A percentile compares a stretch with the other conserved stretches of the same genome.
Evolutionary conservation across 352 stramenopile species (phyloP).

Genomic region (Phytophthora uliginosa): DNA sequence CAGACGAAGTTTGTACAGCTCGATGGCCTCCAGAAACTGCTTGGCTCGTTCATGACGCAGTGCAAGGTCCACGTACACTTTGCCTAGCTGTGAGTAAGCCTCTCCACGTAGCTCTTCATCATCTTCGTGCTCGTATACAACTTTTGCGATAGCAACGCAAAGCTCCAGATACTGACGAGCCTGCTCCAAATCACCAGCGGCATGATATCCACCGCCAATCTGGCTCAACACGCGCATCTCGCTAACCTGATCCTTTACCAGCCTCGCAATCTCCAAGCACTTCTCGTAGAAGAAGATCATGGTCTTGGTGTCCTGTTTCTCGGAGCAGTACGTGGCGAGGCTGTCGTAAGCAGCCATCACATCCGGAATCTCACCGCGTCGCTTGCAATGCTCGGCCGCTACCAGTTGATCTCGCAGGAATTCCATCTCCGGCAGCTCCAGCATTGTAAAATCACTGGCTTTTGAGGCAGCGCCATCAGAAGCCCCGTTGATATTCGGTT

Average conservation of each 20-base stretch:
- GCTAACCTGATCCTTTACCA: slow-evolving; percentile 87
- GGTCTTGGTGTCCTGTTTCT: slow-evolving; percentile 89
- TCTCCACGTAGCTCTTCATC: slow-evolving; percentile 62
- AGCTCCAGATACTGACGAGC: slow-evolving; percentile 87
- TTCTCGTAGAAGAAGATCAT: slow-evolving; percentile 96
- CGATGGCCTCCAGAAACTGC: slow-evolving; percentile 62
- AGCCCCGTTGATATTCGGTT: slow-evolving; percentile 1
- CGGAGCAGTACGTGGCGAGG: slow-evolving; percentile 76
- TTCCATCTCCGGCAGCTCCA: slow-evolving; percentile 75
- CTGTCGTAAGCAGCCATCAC: slow-evolving; percentile 90
- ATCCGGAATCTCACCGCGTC: slow-evolving; percentile 85
- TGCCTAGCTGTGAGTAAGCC: slow-evolving; percentile 73
- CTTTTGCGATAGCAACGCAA: slow-evolving; percentile 78
- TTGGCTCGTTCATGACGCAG: slow-evolving; percentile 49
- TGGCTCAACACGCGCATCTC: slow-evolving; percentile 91
- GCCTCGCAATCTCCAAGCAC: slow-evolving; percentile 90
- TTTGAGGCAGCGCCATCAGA: slow-evolving; percentile 4
- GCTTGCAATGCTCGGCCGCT: slow-evolving; percentile 89
- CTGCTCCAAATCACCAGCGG: slow-evolving; percentile 73
- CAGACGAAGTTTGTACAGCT: slow-evolving; percentile 80
- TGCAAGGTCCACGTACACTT: slow-evolving; percentile 82
- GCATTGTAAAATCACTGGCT: slow-evolving; percentile 4
- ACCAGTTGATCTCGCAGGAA: slow-evolving; percentile 93
- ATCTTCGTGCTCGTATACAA: slow-evolving; percentile 78
- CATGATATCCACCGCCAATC: slow-evolving; percentile 87